Conservation (phyloP, 1,284 basidiomycete species). For the Schizophyllum amplum region DNA sequence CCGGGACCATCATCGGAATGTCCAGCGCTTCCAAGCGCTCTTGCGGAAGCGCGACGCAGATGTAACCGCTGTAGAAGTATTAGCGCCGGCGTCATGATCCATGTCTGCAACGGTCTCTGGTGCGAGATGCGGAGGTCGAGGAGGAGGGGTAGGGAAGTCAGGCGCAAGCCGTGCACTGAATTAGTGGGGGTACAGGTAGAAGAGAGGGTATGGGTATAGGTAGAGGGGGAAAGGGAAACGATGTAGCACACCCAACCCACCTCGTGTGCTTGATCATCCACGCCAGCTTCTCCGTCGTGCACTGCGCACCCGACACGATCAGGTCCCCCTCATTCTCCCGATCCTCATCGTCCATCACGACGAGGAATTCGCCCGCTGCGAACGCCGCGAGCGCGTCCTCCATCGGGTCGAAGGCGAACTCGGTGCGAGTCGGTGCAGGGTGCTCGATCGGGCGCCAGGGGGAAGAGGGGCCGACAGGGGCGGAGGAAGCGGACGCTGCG, state of each 20-base stretch:
- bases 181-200: too few species aligned
- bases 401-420: constrained; percentile 60
- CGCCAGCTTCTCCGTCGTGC: constrained; percentile 96
- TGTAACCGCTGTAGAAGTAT: constrained; percentile 67
- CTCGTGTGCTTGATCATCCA: constrained; percentile 98
- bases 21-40: constrained; percentile 74
- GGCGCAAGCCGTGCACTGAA: too few species aligned
- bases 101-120: too few species aligned
- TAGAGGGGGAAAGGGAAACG: too few species aligned
- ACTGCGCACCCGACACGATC: constrained; percentile 74
- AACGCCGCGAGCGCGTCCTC: constrained; percentile 79
- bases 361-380: constrained; percentile 78
- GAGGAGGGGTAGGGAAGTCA: too few species aligned
- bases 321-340: constrained; percentile 95
- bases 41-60: constrained; percentile 83
- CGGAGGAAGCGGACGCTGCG: constrained; percentile 55
- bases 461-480: constrained; percentile 26
- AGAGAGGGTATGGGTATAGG: too few species aligned
- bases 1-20: constrained; percentile 89
- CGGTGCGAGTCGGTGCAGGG: constrained; percentile 19
- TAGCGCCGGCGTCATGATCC: too few species aligned
- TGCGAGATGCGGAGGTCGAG: too few species aligned
- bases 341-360: constrained; percentile 92
- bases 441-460: too few species aligned
- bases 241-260: too few species aligned